These are phyloP conservation scores for Saposhnikovia divaricata DNA, from an alignment of 129 eudicot genomes.

Conservation along the genomic window DNA sequence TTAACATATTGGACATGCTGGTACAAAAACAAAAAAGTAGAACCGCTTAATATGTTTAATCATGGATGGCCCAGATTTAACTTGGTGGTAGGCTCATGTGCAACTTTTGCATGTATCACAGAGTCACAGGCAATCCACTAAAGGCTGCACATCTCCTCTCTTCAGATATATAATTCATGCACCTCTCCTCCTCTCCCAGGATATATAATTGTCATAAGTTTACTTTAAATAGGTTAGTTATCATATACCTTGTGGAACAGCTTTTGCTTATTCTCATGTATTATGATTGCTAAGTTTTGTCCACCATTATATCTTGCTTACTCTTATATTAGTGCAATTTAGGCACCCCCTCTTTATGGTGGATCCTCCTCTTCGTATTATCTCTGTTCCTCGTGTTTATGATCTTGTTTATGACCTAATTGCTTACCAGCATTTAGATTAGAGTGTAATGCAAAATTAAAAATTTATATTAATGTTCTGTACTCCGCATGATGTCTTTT, in stretches of 20 bases:
- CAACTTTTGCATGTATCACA: conserved; percentile 10
- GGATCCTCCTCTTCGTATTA: background rate
- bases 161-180: background rate
- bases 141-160: background rate
- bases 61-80: conserved; percentile 24
- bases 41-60: conserved; percentile 18
- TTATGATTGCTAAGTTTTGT: conserved; percentile 10
- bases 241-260: conserved; percentile 4
- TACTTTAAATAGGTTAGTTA: background rate
- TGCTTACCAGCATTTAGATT: background rate
- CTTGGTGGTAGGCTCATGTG: conserved; percentile 17
- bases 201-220: background rate
- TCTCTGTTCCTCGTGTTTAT: background rate
- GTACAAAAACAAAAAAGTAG: conserved; percentile 6
- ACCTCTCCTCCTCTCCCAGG: background rate
- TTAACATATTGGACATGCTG: conserved; percentile 7
- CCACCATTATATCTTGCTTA: background rate
- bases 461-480: no score
- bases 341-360: conserved; percentile 2
- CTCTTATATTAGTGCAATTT: background rate
- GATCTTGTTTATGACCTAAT: background rate
- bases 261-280: conserved; percentile 12
- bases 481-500: background rate
- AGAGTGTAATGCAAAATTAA: background rate
- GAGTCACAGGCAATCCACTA: conserved; percentile 27